Base-by-base conservation (phyloP, 345 rosid genomes). In the Hirschfeldia incana region DNA sequence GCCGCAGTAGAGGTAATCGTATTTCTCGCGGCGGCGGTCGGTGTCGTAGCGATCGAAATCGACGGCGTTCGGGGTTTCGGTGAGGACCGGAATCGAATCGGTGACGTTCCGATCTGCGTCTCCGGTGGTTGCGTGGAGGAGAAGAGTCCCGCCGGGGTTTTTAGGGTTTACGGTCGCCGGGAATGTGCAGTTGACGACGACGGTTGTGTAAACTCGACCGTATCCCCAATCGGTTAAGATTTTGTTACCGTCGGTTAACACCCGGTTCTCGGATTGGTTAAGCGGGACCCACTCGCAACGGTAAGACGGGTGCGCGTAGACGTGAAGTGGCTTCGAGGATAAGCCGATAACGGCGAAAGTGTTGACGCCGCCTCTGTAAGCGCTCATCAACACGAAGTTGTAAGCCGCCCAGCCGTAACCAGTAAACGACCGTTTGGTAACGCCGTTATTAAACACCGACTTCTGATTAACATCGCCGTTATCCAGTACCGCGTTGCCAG, bases 201-300 rank as follows among this genome's bases (percentile, higher is more conserved):
- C 91, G 49, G 86, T 92, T 4, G 97, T 91, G 89, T 93, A 95
- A 39, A 91, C 91, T 0, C 93, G 86, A 67, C 99, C 99, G 68
- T 93, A 91, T 1, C 98, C 97, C 99, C 99, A 93, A 44, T 95
- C 99, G 26, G 98, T 97, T 39, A 93, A 92, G 76, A 93, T 86
- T 83, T 85, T 90, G 68, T 78, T 76, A 1, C 83, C 88, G 36
- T 62, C 70, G 76, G 88, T 64, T 83, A 81, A 27, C 36, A 82
- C 62, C 81, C 82, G 78, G 65, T 68, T 81, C 69, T 44, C 79
- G 7, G 70, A 63, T 33, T 21, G 84, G 78, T 76, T 63, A 10
- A 51, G 11, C 4, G 88, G 88, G 33, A 89, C 79, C 97, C 97
- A 94, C 74, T 87, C 87, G 81, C 98, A 92, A 13, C 80, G 76